Percentiles rank a stretch among this genome's conserved stretches.
Conservation (phyloP, 768 basidiomycete species). For the Boletus pseudopeckii region DNA sequence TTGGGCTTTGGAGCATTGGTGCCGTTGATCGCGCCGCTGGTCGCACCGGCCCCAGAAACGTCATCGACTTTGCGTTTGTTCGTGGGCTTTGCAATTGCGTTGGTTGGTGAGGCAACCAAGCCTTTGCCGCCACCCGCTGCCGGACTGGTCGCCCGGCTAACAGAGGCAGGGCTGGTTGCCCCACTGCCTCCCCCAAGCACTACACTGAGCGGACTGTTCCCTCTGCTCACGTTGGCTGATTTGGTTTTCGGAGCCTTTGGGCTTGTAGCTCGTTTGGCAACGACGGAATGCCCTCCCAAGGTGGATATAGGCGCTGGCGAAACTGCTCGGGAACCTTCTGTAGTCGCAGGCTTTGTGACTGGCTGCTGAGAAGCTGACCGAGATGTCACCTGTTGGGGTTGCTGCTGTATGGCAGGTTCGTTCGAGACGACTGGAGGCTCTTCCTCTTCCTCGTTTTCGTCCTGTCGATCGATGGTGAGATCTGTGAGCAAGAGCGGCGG, state of each 20-base stretch:
- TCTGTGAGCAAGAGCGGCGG: neutral
- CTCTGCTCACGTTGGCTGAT: conserved; percentile 44
- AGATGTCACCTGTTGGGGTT: conserved; percentile 43
- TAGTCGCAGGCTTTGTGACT: conserved; percentile 31
- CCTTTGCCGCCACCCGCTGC: conserved; percentile 19
- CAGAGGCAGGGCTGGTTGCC: conserved; percentile 46
- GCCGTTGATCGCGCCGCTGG: conserved; percentile 14
- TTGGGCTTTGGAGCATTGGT: conserved; percentile 43
- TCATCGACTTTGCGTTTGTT: conserved; percentile 64
- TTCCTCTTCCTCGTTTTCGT: conserved; percentile 76
- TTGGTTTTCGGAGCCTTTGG: conserved; percentile 68
- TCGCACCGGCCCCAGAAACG: conserved; percentile 21
- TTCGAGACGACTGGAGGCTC: conserved; percentile 43
- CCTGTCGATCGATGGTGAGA: conserved; percentile 33
- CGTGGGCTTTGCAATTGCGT: conserved; percentile 34
- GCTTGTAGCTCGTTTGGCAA: conserved; percentile 83
- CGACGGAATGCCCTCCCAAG: conserved; percentile 71
- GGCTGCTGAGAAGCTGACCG: conserved; percentile 41
- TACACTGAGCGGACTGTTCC: conserved; percentile 51
- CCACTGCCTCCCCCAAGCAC: conserved; percentile 43
- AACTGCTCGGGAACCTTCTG: conserved; percentile 44
- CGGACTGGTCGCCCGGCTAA: conserved; percentile 37
- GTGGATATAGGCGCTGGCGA: conserved; percentile 49
- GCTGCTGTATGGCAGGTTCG: conserved; percentile 42
- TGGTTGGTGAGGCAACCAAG: conserved; percentile 30